These are phyloP conservation scores for Cajanus cajan DNA, from an alignment of 306 rosid species.

Conservation along the genomic window DNA sequence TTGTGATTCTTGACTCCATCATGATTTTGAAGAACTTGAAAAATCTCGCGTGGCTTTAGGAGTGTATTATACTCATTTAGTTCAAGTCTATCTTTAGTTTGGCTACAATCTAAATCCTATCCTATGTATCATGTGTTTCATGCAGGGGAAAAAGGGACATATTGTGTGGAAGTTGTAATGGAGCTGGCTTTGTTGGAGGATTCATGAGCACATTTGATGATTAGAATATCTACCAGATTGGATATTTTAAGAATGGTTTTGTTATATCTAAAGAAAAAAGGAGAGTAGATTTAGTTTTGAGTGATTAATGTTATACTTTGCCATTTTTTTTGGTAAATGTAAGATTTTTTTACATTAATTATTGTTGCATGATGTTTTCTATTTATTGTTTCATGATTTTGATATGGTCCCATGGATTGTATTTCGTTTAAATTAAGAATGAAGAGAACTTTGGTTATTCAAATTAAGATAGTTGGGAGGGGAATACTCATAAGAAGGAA, in stretches of 20 bases:
- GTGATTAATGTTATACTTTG: not conserved
- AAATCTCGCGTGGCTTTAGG: not conserved
- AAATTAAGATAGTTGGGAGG: no score
- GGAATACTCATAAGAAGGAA: no score
- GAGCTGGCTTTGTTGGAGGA: slow-evolving; percentile 81
- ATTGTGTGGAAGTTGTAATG: slow-evolving; percentile 71
- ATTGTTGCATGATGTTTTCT: not conserved
- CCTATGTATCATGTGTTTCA: not conserved
- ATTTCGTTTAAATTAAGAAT: no score
- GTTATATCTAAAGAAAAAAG: not conserved
- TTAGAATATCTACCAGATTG: slow-evolving; percentile 22
- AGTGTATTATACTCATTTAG: not conserved
- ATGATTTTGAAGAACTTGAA: not conserved
- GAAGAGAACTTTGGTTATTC: no score
- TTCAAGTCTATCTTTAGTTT: not conserved
- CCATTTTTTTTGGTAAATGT: not conserved
- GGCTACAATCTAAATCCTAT: not conserved
- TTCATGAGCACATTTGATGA: slow-evolving; percentile 66
- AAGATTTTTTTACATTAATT: not conserved
- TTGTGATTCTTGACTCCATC: not conserved
- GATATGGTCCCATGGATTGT: no score
- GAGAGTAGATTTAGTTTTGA: not conserved
- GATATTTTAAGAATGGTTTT: not conserved
- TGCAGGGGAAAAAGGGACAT: slow-evolving; percentile 61
- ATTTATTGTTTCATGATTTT: no score